Evolutionary conservation across 208 protist genomes (phyloP).

Genomic region (Leishmania lainsoni): DNA sequence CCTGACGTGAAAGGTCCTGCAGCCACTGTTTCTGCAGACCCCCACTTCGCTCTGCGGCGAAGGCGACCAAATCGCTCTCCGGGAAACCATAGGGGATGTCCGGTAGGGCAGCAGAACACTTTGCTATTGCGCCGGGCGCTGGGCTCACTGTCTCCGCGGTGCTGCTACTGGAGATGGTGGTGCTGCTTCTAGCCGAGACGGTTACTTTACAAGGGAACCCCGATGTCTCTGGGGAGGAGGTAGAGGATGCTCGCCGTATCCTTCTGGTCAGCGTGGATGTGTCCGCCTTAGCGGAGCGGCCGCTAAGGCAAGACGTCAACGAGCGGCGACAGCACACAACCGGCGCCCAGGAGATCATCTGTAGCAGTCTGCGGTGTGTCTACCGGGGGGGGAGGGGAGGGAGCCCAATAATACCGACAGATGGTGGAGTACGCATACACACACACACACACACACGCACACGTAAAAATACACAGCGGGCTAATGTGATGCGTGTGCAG

Average conservation of each 20-base stretch:
- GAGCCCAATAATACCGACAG: not conserved
- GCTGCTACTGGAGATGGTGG: not conserved
- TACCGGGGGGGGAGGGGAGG: not conserved
- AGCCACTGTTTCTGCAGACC: constrained; percentile 59
- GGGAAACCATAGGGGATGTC: constrained; percentile 53
- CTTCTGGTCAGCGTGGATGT: not conserved
- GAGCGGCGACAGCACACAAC: constrained; percentile 3
- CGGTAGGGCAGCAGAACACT: constrained; percentile 32
- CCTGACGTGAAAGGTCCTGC: constrained; percentile 11
- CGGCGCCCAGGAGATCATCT: not conserved
- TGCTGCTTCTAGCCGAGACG: not conserved
- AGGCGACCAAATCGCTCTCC: constrained; percentile 16
- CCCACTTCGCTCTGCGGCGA: constrained; percentile 60
- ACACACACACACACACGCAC: constrained; percentile 1
- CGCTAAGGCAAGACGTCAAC: not conserved
- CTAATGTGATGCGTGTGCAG: not conserved
- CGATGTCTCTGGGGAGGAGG: not conserved
- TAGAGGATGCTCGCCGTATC: not conserved
- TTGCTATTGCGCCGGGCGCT: not conserved
- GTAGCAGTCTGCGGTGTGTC: not conserved
- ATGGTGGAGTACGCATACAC: not conserved
- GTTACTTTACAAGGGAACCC: not conserved
- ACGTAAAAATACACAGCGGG: not conserved
- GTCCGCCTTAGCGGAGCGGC: not conserved
- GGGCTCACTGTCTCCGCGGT: not conserved